Evolutionary conservation across 495 filamentous ascomycete species (phyloP).

Genomic region (Xylaria acuta): DNA sequence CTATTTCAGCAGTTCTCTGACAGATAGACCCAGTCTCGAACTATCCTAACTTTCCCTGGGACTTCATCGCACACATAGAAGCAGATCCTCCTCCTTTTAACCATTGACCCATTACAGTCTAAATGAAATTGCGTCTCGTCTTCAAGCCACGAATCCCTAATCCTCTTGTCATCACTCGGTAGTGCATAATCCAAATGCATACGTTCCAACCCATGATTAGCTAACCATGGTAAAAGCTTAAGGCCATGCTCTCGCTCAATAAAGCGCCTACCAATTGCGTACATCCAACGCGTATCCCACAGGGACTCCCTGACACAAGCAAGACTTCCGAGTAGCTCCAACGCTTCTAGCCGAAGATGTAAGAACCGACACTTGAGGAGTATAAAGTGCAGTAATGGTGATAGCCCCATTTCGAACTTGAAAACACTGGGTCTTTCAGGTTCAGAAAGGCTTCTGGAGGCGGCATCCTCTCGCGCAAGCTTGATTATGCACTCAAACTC

Average conservation of each 20-base stretch:
- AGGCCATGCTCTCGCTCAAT: conserved; percentile 46
- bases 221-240: conserved; percentile 5
- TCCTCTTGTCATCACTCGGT: conserved; percentile 11
- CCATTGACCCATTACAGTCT: not conserved
- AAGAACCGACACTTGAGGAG: conserved; percentile 52
- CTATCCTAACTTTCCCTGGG: not conserved
- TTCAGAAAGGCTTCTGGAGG: conserved; percentile 23
- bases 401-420: conserved; percentile 54
- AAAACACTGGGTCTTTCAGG: conserved; percentile 40
- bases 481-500: conserved; percentile 15
- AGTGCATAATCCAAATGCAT: not conserved
- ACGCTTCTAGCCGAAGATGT: conserved; percentile 45
- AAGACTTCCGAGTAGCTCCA: conserved; percentile 34
- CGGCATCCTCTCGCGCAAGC: conserved; percentile 20
- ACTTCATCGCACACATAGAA: conserved; percentile 3
- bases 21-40: conserved; percentile 17
- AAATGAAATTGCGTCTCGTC: conserved; percentile 3
- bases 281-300: conserved; percentile 40
- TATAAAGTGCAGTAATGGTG: conserved; percentile 52
- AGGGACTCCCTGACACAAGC: conserved; percentile 35
- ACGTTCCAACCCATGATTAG: not conserved
- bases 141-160: conserved; percentile 18
- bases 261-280: conserved; percentile 35
- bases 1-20: not conserved
- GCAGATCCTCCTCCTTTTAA: not conserved